A percentile compares a stretch with the other conserved stretches of the same genome.
phyloP scores from a whole-genome alignment of 192 early-diverging fungal species.

The Polychytrium aggregatum region DNA sequence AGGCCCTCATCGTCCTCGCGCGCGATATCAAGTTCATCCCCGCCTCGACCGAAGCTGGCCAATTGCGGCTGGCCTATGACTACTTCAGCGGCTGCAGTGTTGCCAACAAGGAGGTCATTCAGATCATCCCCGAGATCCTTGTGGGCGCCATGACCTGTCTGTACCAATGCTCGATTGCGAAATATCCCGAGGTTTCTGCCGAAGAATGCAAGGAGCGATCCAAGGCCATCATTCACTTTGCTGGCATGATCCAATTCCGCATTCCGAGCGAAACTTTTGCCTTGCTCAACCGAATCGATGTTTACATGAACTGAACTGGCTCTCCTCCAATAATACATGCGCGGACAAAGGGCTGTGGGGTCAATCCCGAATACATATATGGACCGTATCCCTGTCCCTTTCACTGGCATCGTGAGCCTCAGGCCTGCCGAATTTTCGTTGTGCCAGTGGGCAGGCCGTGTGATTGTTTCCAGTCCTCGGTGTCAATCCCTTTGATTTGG shows the following conservation, averaged over 20 bases:
- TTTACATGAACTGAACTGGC: slow-evolving; percentile 40
- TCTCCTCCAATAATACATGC: no score
- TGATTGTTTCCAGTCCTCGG: no score
- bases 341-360: no score
- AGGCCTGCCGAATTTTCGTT: no score
- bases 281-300: slow-evolving; percentile 61
- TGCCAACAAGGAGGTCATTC: slow-evolving; percentile 56
- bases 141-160: slow-evolving; percentile 59
- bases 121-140: slow-evolving; percentile 66
- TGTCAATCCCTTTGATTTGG: no score
- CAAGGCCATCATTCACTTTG: slow-evolving; percentile 68
- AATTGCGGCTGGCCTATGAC: no score
- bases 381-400: no score
- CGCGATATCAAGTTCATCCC: no score
- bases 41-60: slow-evolving; percentile 5
- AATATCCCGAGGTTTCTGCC: slow-evolving; percentile 21
- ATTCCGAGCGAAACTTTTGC: slow-evolving; percentile 73
- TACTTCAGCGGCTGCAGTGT: slow-evolving; percentile 53
- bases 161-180: slow-evolving; percentile 42
- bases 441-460: no score
- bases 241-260: slow-evolving; percentile 73
- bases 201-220: slow-evolving; percentile 45
- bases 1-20: no score
- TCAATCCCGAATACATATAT: no score
- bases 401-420: no score